phyloP scores from a whole-genome alignment of 2,329 filamentous ascomycete genomes.

The Trichoderma simmonsii region DNA sequence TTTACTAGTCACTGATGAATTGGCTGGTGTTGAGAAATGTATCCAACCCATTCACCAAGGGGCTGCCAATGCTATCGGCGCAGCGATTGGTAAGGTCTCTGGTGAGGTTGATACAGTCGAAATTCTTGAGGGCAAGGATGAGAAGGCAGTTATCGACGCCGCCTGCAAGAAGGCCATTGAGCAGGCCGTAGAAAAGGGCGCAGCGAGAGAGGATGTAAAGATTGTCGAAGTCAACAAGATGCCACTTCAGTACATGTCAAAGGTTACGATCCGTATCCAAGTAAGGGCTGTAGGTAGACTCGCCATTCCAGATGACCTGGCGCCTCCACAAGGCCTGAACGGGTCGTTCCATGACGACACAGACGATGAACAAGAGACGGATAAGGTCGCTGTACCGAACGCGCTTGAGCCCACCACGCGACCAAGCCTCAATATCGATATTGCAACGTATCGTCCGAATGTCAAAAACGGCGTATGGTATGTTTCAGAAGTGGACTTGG shows the following conservation, averaged over 20 bases:
- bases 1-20: conserved; percentile 45
- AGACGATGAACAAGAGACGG: conserved; percentile 23
- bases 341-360: too few relatives aligned
- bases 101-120: conserved; percentile 52
- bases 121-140: conserved; percentile 39
- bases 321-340: conserved; percentile 10
- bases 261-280: conserved; percentile 35
- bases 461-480: conserved; percentile 35
- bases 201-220: conserved; percentile 33
- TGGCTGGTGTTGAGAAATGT: conserved; percentile 49
- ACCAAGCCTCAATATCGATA: conserved; percentile 31
- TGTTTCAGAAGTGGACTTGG: conserved; percentile 36
- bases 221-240: conserved; percentile 47
- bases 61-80: conserved; percentile 59
- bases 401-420: conserved; percentile 31
- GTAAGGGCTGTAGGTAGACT: conserved; percentile 35
- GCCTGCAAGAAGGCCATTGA: conserved; percentile 37
- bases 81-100: conserved; percentile 55
- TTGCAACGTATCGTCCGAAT: conserved; percentile 31
- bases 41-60: conserved; percentile 51
- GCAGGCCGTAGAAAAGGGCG: conserved; percentile 32
- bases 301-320: conserved; percentile 28
- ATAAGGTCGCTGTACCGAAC: conserved; percentile 30
- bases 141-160: conserved; percentile 38
- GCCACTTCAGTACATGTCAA: conserved; percentile 37